Evolutionary conservation across 148 eudicot genomes (phyloP), one percentile per base, ranked within the genome.

Genomic region (Camellia japonica): DNA sequence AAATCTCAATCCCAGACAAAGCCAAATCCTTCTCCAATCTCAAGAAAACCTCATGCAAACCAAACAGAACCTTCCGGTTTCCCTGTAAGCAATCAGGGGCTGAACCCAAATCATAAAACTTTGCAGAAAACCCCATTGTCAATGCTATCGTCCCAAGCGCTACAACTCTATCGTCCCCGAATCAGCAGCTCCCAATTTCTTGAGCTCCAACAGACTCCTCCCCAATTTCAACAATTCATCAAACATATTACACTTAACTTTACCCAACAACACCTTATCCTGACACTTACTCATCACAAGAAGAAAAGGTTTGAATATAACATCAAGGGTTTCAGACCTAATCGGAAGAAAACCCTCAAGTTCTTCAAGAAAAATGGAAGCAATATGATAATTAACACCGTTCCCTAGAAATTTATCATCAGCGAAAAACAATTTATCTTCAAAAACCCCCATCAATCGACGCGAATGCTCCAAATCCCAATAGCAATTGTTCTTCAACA

Each of bases 301-400:
- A 52, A 91, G 46, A 75, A 93, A 89, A 0, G 93, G 91, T 60
- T 85, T 79, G 73, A 96, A 92, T 73, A 93, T 51, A 9, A 86
- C 70, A 60, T 88, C 88, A 67, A 92, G 77, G 38, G 87, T 86
- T 58, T 92, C 98, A 43, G 77, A 75, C 20, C 77, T 76, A 81
- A 92, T 73, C 0, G 98, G 97, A 84, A 93, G 84, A 74, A 89
- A 94, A 1, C 81, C 84, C 63, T 85, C 90, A 77, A 96, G 67
- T 82, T 96, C 99, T 20, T 90, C 94, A 2, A 90, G 79, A 68
- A 92, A 93, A 54, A 95, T 87, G 3, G 91, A 86, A 11, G 86
- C 97, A 82, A 93, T 66, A 82, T 95, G 97, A 83, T 92, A 95
- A 80, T 83, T 81, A 80, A 95, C 98, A 14, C 98, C 98, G 80